Evolutionary conservation across 768 basidiomycete genomes (phyloP).

Genomic region (Suillus subaureus): DNA sequence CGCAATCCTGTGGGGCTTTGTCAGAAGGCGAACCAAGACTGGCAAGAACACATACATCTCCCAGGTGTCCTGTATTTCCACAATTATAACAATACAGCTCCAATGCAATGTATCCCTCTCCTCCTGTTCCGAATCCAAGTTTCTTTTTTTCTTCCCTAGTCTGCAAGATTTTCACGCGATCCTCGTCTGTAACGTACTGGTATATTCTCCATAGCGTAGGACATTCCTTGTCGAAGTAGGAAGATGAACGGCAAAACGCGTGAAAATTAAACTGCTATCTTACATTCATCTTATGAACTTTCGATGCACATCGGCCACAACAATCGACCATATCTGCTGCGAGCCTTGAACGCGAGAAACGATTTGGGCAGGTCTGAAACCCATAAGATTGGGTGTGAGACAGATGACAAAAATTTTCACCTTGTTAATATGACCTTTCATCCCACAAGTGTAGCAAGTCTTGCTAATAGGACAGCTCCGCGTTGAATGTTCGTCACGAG

Average conservation of each 20-base stretch:
- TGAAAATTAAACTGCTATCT: slow-evolving; percentile 21
- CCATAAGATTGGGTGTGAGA: slow-evolving; percentile 6
- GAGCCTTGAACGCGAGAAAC: slow-evolving; percentile 30
- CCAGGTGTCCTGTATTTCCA: slow-evolving; percentile 70
- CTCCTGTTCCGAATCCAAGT: slow-evolving; percentile 62
- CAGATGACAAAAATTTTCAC: slow-evolving; percentile 34
- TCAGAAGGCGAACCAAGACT: not conserved
- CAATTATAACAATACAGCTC: slow-evolving; percentile 88
- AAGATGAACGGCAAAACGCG: not conserved
- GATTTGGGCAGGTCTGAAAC: slow-evolving; percentile 71
- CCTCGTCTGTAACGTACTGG: slow-evolving; percentile 62
- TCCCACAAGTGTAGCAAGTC: slow-evolving; percentile 77
- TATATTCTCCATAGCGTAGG: slow-evolving; percentile 83
- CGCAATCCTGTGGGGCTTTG: slow-evolving; percentile 56
- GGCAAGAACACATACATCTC: slow-evolving; percentile 59
- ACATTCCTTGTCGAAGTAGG: slow-evolving; percentile 61
- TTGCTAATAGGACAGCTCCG: slow-evolving; percentile 81
- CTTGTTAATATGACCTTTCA: slow-evolving; percentile 79
- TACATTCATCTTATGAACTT: slow-evolving; percentile 66
- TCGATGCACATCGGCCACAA: slow-evolving; percentile 72
- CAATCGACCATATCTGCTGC: slow-evolving; percentile 39
- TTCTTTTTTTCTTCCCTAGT: slow-evolving; percentile 52
- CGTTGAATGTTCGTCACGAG: slow-evolving; percentile 76
- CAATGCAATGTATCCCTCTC: slow-evolving; percentile 74
- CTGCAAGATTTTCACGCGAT: slow-evolving; percentile 45